Evolutionary conservation across 2,329 filamentous ascomycete species (phyloP).

Genomic region (Colletotrichum tamarilloi): DNA sequence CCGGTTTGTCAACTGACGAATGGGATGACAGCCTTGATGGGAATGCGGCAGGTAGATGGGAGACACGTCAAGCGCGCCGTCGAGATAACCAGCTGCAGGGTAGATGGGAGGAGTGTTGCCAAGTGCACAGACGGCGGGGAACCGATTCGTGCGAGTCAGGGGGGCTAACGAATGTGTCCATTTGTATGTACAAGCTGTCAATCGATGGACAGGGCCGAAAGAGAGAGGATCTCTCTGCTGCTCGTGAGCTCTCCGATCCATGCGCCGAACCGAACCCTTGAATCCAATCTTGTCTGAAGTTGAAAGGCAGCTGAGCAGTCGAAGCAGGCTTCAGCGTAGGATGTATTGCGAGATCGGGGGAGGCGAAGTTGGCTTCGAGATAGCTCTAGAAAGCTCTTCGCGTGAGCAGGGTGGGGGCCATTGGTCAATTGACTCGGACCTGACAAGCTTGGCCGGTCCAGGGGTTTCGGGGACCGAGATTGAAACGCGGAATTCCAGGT

Average conservation of each 20-base stretch:
- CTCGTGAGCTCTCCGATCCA: background rate
- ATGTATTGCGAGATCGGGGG: constrained; percentile 18
- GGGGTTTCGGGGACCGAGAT: constrained; percentile 25
- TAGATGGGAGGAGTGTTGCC: constrained; percentile 16
- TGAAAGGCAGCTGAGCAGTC: background rate
- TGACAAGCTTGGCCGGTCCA: constrained; percentile 3
- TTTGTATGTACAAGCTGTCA: background rate
- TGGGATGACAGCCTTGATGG: constrained; percentile 7
- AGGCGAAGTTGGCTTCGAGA: background rate
- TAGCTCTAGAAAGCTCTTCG: constrained; percentile 33
- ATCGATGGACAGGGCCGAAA: constrained; percentile 1
- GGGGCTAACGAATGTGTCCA: background rate
- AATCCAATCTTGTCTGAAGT: background rate
- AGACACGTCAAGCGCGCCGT: constrained; percentile 24
- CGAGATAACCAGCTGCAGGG: background rate
- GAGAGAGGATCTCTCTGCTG: background rate
- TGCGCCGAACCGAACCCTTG: constrained; percentile 10
- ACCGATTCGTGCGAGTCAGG: constrained; percentile 25
- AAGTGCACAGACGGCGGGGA: constrained; percentile 12
- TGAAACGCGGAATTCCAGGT: constrained; percentile 13
- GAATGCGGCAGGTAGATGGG: constrained; percentile 27
- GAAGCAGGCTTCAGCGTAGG: background rate
- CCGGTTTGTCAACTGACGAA: constrained; percentile 11
- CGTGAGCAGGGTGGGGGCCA: constrained; percentile 11
- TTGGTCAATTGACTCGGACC: constrained; percentile 26